Percentiles rank a stretch among this genome's conserved stretches.
Evolutionary conservation across 805 yeast species (phyloP).

Genomic region (Danielia reshetovae): DNA sequence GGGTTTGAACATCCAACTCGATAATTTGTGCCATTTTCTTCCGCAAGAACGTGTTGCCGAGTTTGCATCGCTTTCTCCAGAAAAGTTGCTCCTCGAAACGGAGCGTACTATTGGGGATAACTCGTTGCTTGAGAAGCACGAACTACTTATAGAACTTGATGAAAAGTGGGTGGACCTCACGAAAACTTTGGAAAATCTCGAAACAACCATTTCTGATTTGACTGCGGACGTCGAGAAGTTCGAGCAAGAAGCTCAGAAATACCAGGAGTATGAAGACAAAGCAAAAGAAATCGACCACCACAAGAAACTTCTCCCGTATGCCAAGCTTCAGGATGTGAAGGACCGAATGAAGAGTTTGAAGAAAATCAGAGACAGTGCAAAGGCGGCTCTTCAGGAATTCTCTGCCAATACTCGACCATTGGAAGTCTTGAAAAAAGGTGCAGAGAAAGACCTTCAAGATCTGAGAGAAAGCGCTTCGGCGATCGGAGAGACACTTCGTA

Average conservation of each 20-base stretch:
- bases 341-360: conserved; percentile 29
- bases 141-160: conserved; percentile 52
- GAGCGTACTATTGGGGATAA: conserved; percentile 74
- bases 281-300: conserved; percentile 33
- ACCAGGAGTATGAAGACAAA: conserved; percentile 45
- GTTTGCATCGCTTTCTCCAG: conserved; percentile 79
- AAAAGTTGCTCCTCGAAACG: conserved; percentile 68
- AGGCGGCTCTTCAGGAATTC: conserved; percentile 26
- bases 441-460: background rate
- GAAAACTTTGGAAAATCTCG: conserved; percentile 24
- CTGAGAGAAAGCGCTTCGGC: background rate
- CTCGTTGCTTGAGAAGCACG: conserved; percentile 53
- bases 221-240: conserved; percentile 34
- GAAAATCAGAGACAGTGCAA: conserved; percentile 32
- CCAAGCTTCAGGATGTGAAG: conserved; percentile 36
- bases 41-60: conserved; percentile 95
- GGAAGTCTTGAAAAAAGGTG: conserved; percentile 4
- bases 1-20: conserved; percentile 72
- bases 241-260: conserved; percentile 43
- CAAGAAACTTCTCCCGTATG: conserved; percentile 40
- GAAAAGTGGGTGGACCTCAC: conserved; percentile 25
- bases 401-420: conserved; percentile 24
- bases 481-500: background rate
- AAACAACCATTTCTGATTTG: conserved; percentile 29
- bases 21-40: conserved; percentile 87